These are phyloP conservation scores for Fusarium odoratissimum DNA, from an alignment of 2,329 filamentous ascomycete genomes.

Conservation along the genomic window DNA sequence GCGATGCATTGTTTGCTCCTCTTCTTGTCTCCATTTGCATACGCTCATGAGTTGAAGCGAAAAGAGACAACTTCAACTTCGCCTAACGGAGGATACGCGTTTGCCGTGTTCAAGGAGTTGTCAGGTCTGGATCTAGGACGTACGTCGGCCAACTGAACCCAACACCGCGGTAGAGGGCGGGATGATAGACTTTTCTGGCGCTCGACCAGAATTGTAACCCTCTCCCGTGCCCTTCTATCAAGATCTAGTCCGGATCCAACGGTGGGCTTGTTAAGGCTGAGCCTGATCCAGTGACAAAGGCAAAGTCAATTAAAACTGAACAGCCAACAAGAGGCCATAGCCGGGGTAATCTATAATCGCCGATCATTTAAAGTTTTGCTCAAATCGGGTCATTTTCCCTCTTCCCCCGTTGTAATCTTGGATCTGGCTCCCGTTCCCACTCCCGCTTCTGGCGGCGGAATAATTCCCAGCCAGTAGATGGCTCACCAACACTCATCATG, in stretches of 20 bases:
- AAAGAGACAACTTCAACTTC: slow-evolving; percentile 16
- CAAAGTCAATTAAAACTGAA: slow-evolving; percentile 5
- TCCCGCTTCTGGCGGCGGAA: slow-evolving; percentile 15
- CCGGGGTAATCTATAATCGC: not conserved
- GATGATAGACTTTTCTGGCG: not conserved
- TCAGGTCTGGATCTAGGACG: not conserved
- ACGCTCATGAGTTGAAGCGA: not conserved
- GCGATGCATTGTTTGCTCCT: slow-evolving; percentile 1
- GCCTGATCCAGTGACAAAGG: slow-evolving; percentile 12
- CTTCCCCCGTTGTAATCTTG: slow-evolving; percentile 6
- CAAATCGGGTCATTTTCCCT: slow-evolving; percentile 27
- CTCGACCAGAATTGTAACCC: not conserved
- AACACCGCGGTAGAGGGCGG: not conserved
- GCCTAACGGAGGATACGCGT: slow-evolving; percentile 1
- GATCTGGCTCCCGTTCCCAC: slow-evolving; percentile 34
- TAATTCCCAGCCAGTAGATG: slow-evolving; percentile 20
- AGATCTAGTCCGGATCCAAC: not conserved
- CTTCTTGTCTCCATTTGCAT: not conserved
- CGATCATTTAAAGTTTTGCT: not conserved
- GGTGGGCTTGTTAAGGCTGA: slow-evolving; percentile 10
- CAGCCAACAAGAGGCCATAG: not conserved
- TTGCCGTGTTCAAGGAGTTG: slow-evolving; percentile 1
- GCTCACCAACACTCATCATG: not conserved
- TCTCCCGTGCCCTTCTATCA: not conserved
- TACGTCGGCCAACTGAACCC: slow-evolving; percentile 2